Evolutionary conservation across 345 rosid genomes (phyloP).

Genomic region (Murraya paniculata): DNA sequence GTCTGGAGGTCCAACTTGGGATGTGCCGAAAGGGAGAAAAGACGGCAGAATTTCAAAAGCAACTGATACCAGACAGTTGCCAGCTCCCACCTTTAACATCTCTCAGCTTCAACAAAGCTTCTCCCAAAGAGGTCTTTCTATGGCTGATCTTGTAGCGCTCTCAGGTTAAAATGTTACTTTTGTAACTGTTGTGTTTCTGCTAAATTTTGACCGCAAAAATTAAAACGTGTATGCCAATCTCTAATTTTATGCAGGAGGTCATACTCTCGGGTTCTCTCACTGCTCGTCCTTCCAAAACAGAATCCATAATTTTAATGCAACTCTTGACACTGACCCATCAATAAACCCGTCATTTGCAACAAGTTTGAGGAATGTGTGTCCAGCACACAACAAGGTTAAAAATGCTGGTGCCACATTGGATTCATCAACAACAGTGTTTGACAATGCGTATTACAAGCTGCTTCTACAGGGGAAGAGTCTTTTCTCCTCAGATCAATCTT

Average conservation of each 20-base stretch:
- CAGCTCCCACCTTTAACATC: slow-evolving; percentile 72
- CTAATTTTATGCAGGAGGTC: slow-evolving; percentile 51
- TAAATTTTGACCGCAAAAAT: background rate
- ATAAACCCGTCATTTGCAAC: slow-evolving; percentile 61
- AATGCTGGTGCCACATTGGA: slow-evolving; percentile 68
- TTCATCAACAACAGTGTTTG: slow-evolving; percentile 38
- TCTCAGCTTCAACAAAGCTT: slow-evolving; percentile 73
- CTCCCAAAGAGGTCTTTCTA: slow-evolving; percentile 74
- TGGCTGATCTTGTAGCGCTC: slow-evolving; percentile 67
- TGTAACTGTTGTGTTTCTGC: too few relatives aligned
- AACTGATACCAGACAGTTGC: slow-evolving; percentile 68
- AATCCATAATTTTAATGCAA: slow-evolving; percentile 69
- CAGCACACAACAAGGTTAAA: slow-evolving; percentile 53
- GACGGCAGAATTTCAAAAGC: slow-evolving; percentile 87
- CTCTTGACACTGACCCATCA: slow-evolving; percentile 56
- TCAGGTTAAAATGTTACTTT: slow-evolving; percentile 42
- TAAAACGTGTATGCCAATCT: background rate
- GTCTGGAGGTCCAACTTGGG: slow-evolving; percentile 94
- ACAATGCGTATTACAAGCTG: slow-evolving; percentile 67
- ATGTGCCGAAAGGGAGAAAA: slow-evolving; percentile 83
- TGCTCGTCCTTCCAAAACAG: slow-evolving; percentile 85
- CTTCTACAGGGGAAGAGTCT: slow-evolving; percentile 64
- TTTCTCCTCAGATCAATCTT: slow-evolving; percentile 81
- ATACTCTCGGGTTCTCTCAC: slow-evolving; percentile 84
- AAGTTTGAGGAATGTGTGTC: slow-evolving; percentile 49